These are phyloP conservation scores for Sherardia arvensis DNA, from an alignment of 257 asterid genomes.

Conservation along the genomic window DNA sequence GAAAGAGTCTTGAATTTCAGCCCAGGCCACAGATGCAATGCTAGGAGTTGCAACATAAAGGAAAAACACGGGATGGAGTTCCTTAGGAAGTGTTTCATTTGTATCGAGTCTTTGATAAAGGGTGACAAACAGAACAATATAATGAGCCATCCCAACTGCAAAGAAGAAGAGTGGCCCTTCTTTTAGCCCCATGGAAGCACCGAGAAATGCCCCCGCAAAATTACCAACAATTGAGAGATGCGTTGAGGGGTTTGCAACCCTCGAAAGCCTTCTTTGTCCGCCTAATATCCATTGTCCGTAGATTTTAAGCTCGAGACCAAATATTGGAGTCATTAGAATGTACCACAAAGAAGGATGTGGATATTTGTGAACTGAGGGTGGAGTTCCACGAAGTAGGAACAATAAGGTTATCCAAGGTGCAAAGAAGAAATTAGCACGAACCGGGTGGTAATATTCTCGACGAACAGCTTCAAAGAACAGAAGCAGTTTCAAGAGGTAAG, in stretches of 20 bases:
- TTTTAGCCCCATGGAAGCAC: slow-evolving; percentile 76
- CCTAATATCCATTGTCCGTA: slow-evolving; percentile 99
- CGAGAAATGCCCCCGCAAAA: slow-evolving; percentile 86
- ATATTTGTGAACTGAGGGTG: slow-evolving; percentile 27
- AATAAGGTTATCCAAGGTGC: slow-evolving; percentile 76
- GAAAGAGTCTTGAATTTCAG: slow-evolving; percentile 63
- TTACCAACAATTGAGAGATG: slow-evolving; percentile 75
- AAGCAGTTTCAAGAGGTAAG: slow-evolving; percentile 43
- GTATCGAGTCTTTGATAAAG: slow-evolving; percentile 92
- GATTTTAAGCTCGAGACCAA: slow-evolving; percentile 59
- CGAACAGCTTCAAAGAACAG: slow-evolving; percentile 93
- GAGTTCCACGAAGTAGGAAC: slow-evolving; percentile 56
- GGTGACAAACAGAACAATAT: slow-evolving; percentile 68
- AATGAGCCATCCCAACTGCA: slow-evolving; percentile 87
- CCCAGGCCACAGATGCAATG: slow-evolving; percentile 94
- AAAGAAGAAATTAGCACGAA: slow-evolving; percentile 86
- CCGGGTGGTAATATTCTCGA: slow-evolving; percentile 81
- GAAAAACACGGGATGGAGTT: slow-evolving; percentile 89
- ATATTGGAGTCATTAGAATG: slow-evolving; percentile 62
- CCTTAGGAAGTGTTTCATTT: slow-evolving; percentile 78
- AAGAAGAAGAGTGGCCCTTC: slow-evolving; percentile 89
- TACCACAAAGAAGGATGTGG: slow-evolving; percentile 51
- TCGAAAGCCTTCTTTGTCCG: slow-evolving; percentile 73
- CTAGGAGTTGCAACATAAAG: slow-evolving; percentile 88
- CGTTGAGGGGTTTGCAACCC: slow-evolving; percentile 85